These are phyloP conservation scores for Lanmaoa rubissima DNA, from an alignment of 768 basidiomycete genomes.

Conservation along the genomic window DNA sequence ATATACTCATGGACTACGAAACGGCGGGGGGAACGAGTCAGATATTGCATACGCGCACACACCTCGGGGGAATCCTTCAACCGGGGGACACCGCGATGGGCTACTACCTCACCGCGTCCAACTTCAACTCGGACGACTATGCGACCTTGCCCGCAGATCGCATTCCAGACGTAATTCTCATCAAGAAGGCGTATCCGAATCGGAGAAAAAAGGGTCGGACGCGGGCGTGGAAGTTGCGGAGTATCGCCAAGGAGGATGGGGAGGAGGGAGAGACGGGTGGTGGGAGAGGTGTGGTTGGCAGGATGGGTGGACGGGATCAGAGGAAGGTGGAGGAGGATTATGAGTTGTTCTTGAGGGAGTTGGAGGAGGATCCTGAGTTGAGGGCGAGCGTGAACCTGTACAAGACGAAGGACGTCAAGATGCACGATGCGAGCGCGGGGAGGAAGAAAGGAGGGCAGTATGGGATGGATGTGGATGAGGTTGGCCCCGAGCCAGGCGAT, in stretches of 20 bases:
- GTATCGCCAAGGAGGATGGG: constrained; percentile 89
- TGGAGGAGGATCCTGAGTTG: constrained; percentile 95
- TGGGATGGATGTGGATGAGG: constrained; percentile 67
- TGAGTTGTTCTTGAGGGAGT: constrained; percentile 89
- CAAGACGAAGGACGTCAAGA: constrained; percentile 58
- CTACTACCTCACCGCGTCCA: constrained; percentile 83
- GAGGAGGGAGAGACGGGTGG: constrained; percentile 80
- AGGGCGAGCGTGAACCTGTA: constrained; percentile 85
- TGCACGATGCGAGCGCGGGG: constrained; percentile 39
- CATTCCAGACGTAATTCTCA: constrained; percentile 88
- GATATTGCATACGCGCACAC: constrained; percentile 95
- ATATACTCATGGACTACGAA: constrained; percentile 61
- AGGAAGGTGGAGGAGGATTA: constrained; percentile 96
- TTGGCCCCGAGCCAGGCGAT: constrained; percentile 29
- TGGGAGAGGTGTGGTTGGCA: constrained; percentile 83
- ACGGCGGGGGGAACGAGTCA: constrained; percentile 58
- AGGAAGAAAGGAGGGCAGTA: constrained; percentile 29
- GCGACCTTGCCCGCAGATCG: constrained; percentile 60
- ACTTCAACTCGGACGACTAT: constrained; percentile 92
- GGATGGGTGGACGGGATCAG: constrained; percentile 86
- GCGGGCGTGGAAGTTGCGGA: constrained; percentile 84
- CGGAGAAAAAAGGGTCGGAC: constrained; percentile 86
- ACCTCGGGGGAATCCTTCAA: constrained; percentile 89
- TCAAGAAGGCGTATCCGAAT: constrained; percentile 95
- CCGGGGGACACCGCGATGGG: constrained; percentile 94